phyloP scores from a whole-genome alignment of 2,329 filamentous ascomycete species.

The Neoarthrinium moseri region DNA sequence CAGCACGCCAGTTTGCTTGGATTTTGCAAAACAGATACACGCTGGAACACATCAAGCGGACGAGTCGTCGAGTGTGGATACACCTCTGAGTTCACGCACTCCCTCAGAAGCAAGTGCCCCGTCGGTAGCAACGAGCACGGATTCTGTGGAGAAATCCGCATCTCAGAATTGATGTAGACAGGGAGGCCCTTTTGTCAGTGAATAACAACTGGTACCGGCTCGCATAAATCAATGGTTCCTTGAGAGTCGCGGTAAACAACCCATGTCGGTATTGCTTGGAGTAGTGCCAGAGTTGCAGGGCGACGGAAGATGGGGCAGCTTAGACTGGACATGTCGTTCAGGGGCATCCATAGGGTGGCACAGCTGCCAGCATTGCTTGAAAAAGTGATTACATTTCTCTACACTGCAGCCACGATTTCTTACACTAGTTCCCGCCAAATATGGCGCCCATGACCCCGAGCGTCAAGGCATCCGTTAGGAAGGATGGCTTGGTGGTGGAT shows the following conservation, averaged over 20 bases:
- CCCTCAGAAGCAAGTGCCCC: neutral
- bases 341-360: too few relatives aligned
- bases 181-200: too few relatives aligned
- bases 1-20: neutral
- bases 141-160: neutral
- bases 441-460: neutral
- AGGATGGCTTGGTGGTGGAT: neutral
- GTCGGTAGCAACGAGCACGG: neutral
- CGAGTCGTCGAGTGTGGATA: neutral
- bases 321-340: too few relatives aligned
- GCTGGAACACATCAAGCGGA: neutral
- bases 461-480: neutral
- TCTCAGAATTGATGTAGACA: too few relatives aligned
- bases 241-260: too few relatives aligned
- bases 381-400: neutral
- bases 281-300: too few relatives aligned
- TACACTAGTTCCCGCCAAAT: neutral
- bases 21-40: conserved; percentile 3
- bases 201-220: too few relatives aligned
- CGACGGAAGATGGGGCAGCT: too few relatives aligned
- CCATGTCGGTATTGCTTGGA: too few relatives aligned
- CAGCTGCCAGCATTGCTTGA: too few relatives aligned
- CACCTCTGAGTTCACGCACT: neutral
- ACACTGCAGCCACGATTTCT: neutral
- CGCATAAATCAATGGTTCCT: too few relatives aligned